Conservation (phyloP, 805 yeast species). For the Ogataea neopini region DNA sequence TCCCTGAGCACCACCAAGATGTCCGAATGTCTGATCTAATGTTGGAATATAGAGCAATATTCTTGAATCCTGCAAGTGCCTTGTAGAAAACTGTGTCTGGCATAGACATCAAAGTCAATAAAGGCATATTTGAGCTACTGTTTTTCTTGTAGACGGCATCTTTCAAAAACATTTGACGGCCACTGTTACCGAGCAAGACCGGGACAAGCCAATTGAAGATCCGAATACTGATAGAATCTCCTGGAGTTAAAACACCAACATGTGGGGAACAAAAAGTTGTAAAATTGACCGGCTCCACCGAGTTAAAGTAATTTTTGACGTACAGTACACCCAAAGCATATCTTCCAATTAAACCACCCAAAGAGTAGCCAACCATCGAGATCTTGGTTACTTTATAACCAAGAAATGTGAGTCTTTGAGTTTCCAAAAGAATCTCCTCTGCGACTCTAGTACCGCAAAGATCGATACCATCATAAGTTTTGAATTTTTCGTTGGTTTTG, state of each 20-base stretch:
- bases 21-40: conserved; percentile 79
- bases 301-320: conserved; percentile 51
- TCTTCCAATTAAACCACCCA: conserved; percentile 84
- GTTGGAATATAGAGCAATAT: conserved; percentile 68
- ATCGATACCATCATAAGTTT: conserved; percentile 85
- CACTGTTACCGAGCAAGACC: conserved; percentile 65
- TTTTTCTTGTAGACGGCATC: conserved; percentile 36
- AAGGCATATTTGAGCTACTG: conserved; percentile 39
- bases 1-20: conserved; percentile 81
- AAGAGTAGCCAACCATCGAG: conserved; percentile 81
- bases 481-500: conserved; percentile 65
- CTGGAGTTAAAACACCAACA: conserved; percentile 65
- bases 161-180: conserved; percentile 68
- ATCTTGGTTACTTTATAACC: conserved; percentile 56
- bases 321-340: conserved; percentile 76
- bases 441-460: conserved; percentile 78
- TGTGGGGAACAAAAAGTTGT: conserved; percentile 71
- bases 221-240: conserved; percentile 47
- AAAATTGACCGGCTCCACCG: conserved; percentile 57
- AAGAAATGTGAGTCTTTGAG: conserved; percentile 24
- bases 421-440: conserved; percentile 55
- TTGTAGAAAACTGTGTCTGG: conserved; percentile 58
- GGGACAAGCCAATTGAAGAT: conserved; percentile 68
- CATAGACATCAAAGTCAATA: conserved; percentile 66
- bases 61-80: conserved; percentile 54